phyloP scores from a whole-genome alignment of 2,329 filamentous ascomycete species.

The Paracoccidioides brasiliensis region DNA sequence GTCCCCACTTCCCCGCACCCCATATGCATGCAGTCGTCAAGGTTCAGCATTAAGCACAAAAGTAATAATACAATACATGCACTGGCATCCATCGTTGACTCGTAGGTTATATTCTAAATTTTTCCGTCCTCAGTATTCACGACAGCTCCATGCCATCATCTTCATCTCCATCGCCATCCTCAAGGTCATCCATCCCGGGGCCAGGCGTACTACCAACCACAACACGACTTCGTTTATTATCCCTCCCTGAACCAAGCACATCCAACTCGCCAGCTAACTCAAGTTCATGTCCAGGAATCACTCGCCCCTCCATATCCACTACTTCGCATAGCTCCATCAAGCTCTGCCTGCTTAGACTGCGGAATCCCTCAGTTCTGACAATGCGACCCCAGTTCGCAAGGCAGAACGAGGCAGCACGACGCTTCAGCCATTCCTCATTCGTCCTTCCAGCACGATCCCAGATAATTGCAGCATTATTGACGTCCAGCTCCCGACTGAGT shows the following conservation, averaged over 20 bases:
- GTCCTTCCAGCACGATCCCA: conserved; percentile 90
- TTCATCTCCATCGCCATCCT: conserved; percentile 35
- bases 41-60: no score
- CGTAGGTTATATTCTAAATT: background rate
- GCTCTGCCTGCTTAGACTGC: conserved; percentile 61
- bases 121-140: conserved; percentile 12
- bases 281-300: conserved; percentile 77
- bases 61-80: background rate
- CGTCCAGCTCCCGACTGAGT: conserved; percentile 77
- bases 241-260: conserved; percentile 26
- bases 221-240: conserved; percentile 20
- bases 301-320: conserved; percentile 81
- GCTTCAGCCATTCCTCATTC: conserved; percentile 85
- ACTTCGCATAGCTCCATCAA: conserved; percentile 88
- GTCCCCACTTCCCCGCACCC: no score
- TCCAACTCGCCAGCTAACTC: conserved; percentile 45
- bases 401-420: conserved; percentile 75
- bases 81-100: background rate
- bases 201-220: conserved; percentile 11
- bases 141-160: conserved; percentile 36
- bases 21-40: background rate
- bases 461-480: conserved; percentile 86
- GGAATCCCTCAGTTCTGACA: conserved; percentile 78
- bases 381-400: conserved; percentile 90
- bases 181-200: conserved; percentile 19